Conservation (phyloP, 2,329 filamentous ascomycete genomes). For the Fusarium tjaetaba region DNA sequence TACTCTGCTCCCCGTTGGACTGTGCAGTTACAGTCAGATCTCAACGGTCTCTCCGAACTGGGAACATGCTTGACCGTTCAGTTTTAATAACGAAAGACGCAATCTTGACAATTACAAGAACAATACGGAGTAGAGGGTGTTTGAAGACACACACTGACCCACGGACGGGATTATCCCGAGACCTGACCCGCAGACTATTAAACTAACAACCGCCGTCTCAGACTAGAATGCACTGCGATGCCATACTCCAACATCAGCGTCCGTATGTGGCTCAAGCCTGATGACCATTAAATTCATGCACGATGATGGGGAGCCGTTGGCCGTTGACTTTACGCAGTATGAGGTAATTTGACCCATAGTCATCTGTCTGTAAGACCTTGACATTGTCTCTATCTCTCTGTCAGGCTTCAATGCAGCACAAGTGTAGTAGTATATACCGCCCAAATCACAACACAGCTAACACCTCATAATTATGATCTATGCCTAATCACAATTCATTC, state of each 20-base stretch:
- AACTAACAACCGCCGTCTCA: not conserved
- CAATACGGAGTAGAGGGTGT: not conserved
- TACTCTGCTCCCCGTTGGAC: not conserved
- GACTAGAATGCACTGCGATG: not conserved
- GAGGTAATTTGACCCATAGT: slow-evolving; percentile 1
- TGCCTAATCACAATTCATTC: not conserved
- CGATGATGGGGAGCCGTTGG: not conserved
- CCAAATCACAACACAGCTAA: not conserved
- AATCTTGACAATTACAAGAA: not conserved
- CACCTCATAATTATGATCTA: not conserved
- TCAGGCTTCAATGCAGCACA: slow-evolving; percentile 11
- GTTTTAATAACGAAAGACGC: slow-evolving; percentile 1
- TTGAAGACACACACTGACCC: not conserved
- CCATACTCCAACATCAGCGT: not conserved
- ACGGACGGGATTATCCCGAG: slow-evolving; percentile 8
- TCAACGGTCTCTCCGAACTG: slow-evolving; percentile 7
- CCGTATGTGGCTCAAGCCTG: not conserved
- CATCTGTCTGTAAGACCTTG: not conserved
- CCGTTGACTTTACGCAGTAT: not conserved
- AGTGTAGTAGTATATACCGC: not conserved
- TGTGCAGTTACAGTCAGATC: slow-evolving; percentile 20
- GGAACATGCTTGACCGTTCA: slow-evolving; percentile 9
- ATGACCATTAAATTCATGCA: slow-evolving; percentile 12
- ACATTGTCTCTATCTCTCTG: not conserved
- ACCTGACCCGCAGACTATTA: slow-evolving; percentile 3